Evolutionary conservation across 129 eudicot genomes (phyloP), one percentile per base, ranked within the genome.

Genomic region (Centella asiatica): DNA sequence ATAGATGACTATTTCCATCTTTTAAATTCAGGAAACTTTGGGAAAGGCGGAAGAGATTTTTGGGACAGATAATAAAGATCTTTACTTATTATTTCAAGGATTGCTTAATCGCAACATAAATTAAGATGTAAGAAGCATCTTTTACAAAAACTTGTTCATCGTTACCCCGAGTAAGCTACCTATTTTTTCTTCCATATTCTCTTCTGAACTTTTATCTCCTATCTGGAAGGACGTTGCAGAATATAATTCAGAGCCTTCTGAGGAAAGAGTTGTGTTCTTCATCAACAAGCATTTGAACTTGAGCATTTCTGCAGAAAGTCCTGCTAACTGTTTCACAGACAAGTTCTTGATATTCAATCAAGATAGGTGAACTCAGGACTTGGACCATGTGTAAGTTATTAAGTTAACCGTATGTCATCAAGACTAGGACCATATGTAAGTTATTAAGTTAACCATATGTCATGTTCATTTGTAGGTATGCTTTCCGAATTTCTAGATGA

Each of bases 41-140:
- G 82, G 80, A 80, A 92, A 92, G 73, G 99, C 99, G 18, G 99
- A 92, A 78, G 90, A 92, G 57, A 87, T 92, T 32, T 87, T 92
- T 25, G 99, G 99, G 56, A 51, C 48, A 29, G 95, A 87, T 27
- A 92, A 92, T 60, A 92, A 92, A 62, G 99, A 92, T 74, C 95
- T 92, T 7, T 92, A 87, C 67, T 44, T 87, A 40, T 82, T 94
- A 51, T 92, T 92, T 70, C 96, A 87, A 76, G 90, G 95, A 44
- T 70, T 92, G 72, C 92, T 92, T 53, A 87, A 72, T 67, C 99
- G 95, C 72, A 87, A 73, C 68, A 65, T 65, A 37, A 93, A 80
- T 45, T 90, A 70, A 62, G 65, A 64, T n/a, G n/a, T n/a, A n/a
- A n/a, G n/a, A n/a, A n/a, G n/a, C n/a, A n/a, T n/a, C n/a, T n/a